A percentile compares a stretch with the other conserved stretches of the same genome.
Conservation (phyloP, 164 flowering plant species). For the Stephania cephalantha region DNA sequence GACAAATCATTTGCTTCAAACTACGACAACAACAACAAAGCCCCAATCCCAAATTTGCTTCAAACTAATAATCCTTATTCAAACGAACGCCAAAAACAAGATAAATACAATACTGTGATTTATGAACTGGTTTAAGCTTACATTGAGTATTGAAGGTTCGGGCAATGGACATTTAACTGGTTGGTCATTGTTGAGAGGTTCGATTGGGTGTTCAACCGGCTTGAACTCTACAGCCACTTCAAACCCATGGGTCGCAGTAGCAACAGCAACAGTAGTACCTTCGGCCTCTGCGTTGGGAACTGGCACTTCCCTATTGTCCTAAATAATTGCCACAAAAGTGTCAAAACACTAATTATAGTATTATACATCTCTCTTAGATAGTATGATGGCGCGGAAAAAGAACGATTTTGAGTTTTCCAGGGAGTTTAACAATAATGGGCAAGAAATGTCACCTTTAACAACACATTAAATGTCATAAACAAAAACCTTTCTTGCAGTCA, state of each 20-base stretch:
- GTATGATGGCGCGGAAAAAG: too few relatives aligned
- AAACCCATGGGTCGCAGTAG: conserved; percentile 58
- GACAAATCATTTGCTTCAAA: not conserved
- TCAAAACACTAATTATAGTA: not conserved
- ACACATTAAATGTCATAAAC: too few relatives aligned
- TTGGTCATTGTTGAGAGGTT: conserved; percentile 74
- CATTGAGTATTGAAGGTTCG: conserved; percentile 92
- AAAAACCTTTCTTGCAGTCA: too few relatives aligned
- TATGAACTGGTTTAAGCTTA: conserved; percentile 31
- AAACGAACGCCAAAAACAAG: not conserved
- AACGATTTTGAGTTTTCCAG: too few relatives aligned
- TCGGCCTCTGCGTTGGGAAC: conserved; percentile 42
- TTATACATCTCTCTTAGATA: not conserved
- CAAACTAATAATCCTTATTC: not conserved
- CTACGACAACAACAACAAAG: too few relatives aligned
- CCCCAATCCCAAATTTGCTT: too few relatives aligned
- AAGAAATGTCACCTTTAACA: too few relatives aligned
- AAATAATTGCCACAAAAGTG: conserved; percentile 11
- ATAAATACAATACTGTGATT: not conserved
- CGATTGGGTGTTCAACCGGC: conserved; percentile 84
- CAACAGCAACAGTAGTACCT: conserved; percentile 18
- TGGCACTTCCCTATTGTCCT: conserved; percentile 58
- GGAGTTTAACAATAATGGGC: too few relatives aligned
- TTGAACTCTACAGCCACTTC: conserved; percentile 80
- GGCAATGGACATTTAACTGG: conserved; percentile 91